Percentiles rank a stretch among this genome's conserved stretches.
Conservation (phyloP, 805 yeast genomes). For the Metschnikowia similis region DNA sequence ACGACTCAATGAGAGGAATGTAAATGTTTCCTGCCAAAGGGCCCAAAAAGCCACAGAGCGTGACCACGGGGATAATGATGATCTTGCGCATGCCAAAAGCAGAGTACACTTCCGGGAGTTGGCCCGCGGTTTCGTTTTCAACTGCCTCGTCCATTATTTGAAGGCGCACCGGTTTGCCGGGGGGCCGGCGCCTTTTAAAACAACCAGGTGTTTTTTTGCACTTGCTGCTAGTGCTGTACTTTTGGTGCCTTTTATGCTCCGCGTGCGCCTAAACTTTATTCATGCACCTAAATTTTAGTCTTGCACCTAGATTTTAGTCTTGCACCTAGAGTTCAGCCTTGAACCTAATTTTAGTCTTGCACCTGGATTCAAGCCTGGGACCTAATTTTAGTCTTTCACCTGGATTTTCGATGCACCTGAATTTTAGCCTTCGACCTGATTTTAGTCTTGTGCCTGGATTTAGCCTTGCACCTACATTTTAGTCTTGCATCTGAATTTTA, state of each 20-base stretch:
- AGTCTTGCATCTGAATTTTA: too few species aligned
- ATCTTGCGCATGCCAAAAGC: constrained; percentile 11
- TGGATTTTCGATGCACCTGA: not conserved
- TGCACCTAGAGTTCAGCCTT: too few species aligned
- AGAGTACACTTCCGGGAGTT: constrained; percentile 4
- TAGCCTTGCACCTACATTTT: too few species aligned
- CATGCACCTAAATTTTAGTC: not conserved
- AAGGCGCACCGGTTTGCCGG: not conserved
- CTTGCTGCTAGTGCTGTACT: not conserved
- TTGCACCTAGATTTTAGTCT: not conserved
- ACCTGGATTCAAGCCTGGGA: too few species aligned
- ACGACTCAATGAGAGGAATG: constrained; percentile 48
- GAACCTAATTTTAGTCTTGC: not conserved
- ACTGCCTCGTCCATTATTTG: not conserved
- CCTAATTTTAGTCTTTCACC: not conserved
- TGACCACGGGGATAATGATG: constrained; percentile 37
- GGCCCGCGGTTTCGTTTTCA: not conserved
- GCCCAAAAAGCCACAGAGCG: constrained; percentile 50
- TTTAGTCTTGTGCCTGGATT: too few species aligned
- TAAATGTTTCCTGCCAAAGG: constrained; percentile 57
- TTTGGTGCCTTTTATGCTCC: not conserved
- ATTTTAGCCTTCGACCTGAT: not conserved
- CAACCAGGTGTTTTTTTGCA: not conserved
- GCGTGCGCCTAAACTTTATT: not conserved
- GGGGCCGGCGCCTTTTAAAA: not conserved